A percentile compares a stretch with the other conserved stretches of the same genome.
phyloP scores from a whole-genome alignment of 257 asterid species.

The Solanum medicagineum region DNA sequence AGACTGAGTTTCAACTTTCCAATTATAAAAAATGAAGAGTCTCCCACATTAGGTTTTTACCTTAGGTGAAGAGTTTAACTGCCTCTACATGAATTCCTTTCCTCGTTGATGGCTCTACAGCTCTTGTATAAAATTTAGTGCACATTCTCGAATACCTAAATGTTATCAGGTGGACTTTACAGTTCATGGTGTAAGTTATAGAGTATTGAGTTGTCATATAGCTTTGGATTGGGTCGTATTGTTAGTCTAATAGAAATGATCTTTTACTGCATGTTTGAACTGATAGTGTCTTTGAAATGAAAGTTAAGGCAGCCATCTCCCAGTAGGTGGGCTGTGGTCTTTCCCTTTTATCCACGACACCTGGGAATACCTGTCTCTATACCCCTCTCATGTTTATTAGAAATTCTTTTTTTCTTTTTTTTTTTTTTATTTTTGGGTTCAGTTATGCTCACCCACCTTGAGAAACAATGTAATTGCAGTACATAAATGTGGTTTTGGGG shows the following conservation, averaged over 20 bases:
- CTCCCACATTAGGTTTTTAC: not conserved
- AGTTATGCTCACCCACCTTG: not conserved
- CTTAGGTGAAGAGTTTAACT: not conserved
- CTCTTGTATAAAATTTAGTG: not conserved
- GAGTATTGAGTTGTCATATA: not conserved
- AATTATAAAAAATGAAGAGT: not conserved
- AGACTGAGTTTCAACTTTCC: not conserved
- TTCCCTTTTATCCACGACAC: not conserved
- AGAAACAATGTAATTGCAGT: not conserved
- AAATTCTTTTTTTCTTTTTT: not conserved
- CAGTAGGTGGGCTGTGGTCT: not conserved
- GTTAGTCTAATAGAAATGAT: not conserved
- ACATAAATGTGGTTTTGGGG: not conserved
- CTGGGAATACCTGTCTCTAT: not conserved
- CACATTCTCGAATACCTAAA: not conserved
- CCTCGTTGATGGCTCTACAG: not conserved
- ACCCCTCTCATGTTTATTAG: not conserved
- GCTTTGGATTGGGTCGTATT: not conserved
- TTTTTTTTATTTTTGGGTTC: not conserved
- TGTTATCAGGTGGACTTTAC: not conserved
- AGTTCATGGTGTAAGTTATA: not conserved
- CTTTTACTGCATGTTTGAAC: not conserved
- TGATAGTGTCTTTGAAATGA: not conserved
- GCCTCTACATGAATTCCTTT: not conserved
- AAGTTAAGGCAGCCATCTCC: not conserved